Evolutionary conservation across 116 monocot genomes (phyloP).

Genomic region (Phalaenopsis hybrid): DNA sequence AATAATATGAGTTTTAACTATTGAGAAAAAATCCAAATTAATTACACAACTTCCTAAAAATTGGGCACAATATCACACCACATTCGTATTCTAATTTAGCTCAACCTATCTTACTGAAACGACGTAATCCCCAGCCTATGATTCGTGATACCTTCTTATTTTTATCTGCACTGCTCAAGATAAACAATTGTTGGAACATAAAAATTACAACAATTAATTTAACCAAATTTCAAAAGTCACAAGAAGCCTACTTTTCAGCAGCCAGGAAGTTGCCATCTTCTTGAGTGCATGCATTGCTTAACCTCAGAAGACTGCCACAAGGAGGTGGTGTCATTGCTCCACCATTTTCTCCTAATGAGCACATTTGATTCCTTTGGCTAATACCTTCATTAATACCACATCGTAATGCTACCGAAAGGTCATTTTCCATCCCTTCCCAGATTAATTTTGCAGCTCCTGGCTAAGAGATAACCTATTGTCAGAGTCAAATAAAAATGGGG

Average conservation of each 20-base stretch:
- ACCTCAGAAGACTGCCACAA: conserved; percentile 12
- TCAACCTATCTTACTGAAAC: conserved; percentile 49
- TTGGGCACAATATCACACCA: not conserved
- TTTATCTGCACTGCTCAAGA: conserved; percentile 9
- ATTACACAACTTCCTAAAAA: conserved; percentile 6
- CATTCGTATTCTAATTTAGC: not conserved
- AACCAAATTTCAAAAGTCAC: not conserved
- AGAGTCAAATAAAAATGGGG: not conserved
- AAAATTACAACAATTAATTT: not conserved
- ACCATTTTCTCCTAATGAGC: conserved; percentile 12
- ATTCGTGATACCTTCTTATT: conserved; percentile 41
- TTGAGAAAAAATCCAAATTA: conserved; percentile 2
- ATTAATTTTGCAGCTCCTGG: not conserved
- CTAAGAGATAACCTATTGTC: not conserved
- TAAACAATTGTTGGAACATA: not conserved
- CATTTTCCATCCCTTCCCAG: conserved; percentile 7
- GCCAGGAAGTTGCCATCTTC: conserved; percentile 18
- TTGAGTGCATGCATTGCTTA: conserved; percentile 16
- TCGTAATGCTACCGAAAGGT: not conserved
- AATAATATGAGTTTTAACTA: not conserved
- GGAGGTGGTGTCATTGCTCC: conserved; percentile 8
- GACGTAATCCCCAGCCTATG: conserved; percentile 53
- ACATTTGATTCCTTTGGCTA: conserved; percentile 6
- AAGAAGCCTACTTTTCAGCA: conserved; percentile 13
- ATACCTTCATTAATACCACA: conserved; percentile 7